Conservation (phyloP, 177 flowering plant genomes). For the Tripterygium wilfordii region DNA sequence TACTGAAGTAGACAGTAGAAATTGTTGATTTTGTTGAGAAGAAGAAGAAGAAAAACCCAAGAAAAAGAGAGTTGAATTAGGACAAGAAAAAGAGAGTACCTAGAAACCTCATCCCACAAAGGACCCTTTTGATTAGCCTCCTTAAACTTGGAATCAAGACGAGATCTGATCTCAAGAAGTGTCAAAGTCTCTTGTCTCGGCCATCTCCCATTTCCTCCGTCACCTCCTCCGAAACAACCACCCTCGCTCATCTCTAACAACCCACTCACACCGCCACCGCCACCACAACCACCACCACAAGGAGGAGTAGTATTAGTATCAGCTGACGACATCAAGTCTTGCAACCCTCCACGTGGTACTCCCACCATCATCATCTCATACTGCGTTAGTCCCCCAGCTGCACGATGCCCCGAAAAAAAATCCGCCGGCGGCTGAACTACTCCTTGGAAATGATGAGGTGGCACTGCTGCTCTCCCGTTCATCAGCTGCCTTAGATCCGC, state of each 20-base stretch:
- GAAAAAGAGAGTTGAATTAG: not conserved
- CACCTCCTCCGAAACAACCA: slow-evolving; percentile 30
- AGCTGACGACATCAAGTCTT: slow-evolving; percentile 8
- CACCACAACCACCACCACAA: too few relatives aligned
- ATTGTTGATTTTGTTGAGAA: too few relatives aligned
- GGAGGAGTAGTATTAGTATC: slow-evolving; percentile 3
- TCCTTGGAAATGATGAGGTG: too few relatives aligned
- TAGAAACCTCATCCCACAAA: slow-evolving; percentile 94
- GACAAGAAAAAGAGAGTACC: slow-evolving; percentile 29
- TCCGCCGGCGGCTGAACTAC: slow-evolving; percentile 13
- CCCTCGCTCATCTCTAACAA: slow-evolving; percentile 29
- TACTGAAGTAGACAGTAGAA: too few relatives aligned
- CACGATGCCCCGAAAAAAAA: too few relatives aligned
- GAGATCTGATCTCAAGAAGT: slow-evolving; percentile 88
- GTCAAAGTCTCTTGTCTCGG: slow-evolving; percentile 94
- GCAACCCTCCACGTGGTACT: slow-evolving; percentile 5
- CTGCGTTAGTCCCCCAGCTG: too few relatives aligned
- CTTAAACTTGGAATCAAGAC: slow-evolving; percentile 82
- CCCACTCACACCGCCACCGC: slow-evolving; percentile 18
- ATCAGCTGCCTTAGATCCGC: slow-evolving; percentile 71
- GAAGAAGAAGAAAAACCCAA: not conserved
- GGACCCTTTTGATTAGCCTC: slow-evolving; percentile 98
- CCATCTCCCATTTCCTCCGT: slow-evolving; percentile 69
- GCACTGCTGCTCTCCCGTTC: slow-evolving; percentile 28
- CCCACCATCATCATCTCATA: slow-evolving; percentile 44